phyloP scores from a whole-genome alignment of 2,329 filamentous ascomycete genomes.

The Cryphonectria nitschkei region DNA sequence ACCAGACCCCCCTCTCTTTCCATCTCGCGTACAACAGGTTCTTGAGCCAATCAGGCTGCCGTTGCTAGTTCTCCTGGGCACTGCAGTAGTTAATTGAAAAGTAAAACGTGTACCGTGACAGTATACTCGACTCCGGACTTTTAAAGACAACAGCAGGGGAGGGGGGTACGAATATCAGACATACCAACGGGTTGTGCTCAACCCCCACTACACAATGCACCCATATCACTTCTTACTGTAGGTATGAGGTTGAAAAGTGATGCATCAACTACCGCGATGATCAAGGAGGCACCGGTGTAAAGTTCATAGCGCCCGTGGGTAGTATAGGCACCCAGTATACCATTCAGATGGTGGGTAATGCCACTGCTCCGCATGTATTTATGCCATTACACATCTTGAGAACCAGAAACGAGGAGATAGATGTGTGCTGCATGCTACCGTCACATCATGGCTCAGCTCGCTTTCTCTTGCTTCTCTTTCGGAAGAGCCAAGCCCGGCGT shows the following conservation, averaged over 20 bases:
- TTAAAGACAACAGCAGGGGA: neutral
- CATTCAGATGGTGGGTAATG: neutral
- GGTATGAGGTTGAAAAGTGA: neutral
- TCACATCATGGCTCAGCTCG: neutral
- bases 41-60: neutral
- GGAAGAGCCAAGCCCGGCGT: neutral
- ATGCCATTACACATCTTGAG: neutral
- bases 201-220: neutral
- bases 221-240: neutral
- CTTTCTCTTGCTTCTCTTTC: neutral
- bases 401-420: neutral
- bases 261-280: neutral
- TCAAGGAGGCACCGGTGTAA: neutral
- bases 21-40: neutral
- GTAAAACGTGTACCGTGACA: neutral
- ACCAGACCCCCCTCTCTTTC: neutral
- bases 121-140: neutral
- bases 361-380: neutral
- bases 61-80: neutral
- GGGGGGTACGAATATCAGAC: neutral
- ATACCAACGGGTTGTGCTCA: neutral
- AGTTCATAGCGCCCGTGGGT: neutral
- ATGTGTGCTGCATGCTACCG: neutral
- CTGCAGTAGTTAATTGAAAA: neutral
- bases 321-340: neutral